Percentiles rank a stretch among this genome's conserved stretches.
Evolutionary conservation across 148 eudicot genomes (phyloP).

Genomic region (Diospyros lotus): DNA sequence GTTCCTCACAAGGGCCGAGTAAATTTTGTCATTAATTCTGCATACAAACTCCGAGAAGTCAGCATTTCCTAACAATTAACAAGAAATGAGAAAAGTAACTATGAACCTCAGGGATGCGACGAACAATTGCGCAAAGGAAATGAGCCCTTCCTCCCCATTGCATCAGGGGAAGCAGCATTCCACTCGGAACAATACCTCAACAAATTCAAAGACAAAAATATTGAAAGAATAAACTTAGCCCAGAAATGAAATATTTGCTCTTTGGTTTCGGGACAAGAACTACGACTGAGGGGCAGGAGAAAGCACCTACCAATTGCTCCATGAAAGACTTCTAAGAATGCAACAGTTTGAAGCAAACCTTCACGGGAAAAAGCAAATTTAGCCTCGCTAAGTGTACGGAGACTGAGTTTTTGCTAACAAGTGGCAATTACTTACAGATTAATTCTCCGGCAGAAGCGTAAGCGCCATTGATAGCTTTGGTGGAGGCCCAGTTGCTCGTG

Average conservation of each 20-base stretch:
- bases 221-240: conserved; percentile 2
- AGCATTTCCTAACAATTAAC: not conserved
- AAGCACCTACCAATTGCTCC: conserved; percentile 84
- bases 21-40: too few species aligned
- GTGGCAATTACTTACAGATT: conserved; percentile 43
- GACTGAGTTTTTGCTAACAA: not conserved
- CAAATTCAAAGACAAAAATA: not conserved
- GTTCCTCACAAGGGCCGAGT: too few species aligned
- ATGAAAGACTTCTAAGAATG: conserved; percentile 86
- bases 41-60: too few species aligned
- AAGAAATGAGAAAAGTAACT: not conserved
- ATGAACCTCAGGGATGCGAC: conserved; percentile 51
- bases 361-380: conserved; percentile 3
- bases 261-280: not conserved
- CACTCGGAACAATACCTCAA: conserved; percentile 85
- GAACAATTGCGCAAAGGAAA: conserved; percentile 61
- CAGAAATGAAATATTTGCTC: not conserved
- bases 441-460: conserved; percentile 63
- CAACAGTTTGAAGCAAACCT: conserved; percentile 69
- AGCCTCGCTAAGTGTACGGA: not conserved
- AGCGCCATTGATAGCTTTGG: conserved; percentile 45
- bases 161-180: conserved; percentile 75
- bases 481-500: conserved; percentile 27
- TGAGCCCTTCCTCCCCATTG: conserved; percentile 95
- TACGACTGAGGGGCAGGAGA: not conserved